Evolutionary conservation across 2,329 filamentous ascomycete genomes (phyloP).

Genomic region (Hypoxylon sp.): DNA sequence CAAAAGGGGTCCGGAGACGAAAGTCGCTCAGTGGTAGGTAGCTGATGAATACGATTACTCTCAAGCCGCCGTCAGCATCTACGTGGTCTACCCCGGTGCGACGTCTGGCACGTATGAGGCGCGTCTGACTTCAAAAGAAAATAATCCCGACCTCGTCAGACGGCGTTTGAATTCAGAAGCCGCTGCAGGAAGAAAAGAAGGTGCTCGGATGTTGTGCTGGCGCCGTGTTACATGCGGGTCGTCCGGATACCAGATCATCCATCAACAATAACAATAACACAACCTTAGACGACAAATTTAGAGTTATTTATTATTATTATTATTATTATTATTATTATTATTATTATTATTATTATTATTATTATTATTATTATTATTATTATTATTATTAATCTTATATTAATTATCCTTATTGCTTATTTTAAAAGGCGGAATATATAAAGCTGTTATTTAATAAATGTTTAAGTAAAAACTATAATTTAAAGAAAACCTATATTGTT

Average conservation of each 20-base stretch:
- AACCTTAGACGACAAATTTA: constrained; percentile 8
- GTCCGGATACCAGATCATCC: constrained; percentile 22
- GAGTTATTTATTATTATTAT: too few relatives aligned
- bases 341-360: too few relatives aligned
- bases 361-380: too few relatives aligned
- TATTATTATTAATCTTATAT: too few relatives aligned
- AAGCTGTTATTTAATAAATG: too few relatives aligned
- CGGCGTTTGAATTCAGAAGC: constrained; percentile 39
- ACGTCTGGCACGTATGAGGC: constrained; percentile 13
- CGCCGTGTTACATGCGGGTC: constrained; percentile 24
- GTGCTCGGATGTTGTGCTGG: constrained; percentile 18
- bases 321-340: too few relatives aligned
- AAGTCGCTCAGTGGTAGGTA: constrained; percentile 13
- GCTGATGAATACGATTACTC: constrained; percentile 17
- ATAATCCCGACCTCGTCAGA: constrained; percentile 34
- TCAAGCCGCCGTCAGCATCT: constrained; percentile 31
- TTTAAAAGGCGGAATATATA: too few relatives aligned
- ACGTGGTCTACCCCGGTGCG: constrained; percentile 21
- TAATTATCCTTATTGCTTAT: too few relatives aligned
- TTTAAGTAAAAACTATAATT: too few relatives aligned
- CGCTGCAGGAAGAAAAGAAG: constrained; percentile 12
- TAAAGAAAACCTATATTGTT: too few relatives aligned
- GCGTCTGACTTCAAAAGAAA: constrained; percentile 22
- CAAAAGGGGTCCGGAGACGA: neutral
- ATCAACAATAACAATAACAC: constrained; percentile 9